Base-by-base conservation (phyloP, 2,329 filamentous ascomycete species). In the Phaeosphaeriaceae sp. region DNA sequence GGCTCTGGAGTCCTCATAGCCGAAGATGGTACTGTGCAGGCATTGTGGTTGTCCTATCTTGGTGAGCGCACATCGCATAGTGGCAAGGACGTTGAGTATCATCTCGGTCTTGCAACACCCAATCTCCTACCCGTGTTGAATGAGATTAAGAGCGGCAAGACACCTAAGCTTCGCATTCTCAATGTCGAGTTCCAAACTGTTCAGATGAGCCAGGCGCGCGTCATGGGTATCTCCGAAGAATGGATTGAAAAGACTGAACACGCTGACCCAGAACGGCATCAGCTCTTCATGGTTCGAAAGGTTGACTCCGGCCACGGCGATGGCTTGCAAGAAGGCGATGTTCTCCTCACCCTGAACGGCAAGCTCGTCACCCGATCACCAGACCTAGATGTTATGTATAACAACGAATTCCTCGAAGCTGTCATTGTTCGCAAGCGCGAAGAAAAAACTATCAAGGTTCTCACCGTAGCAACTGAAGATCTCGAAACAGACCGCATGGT, bases 271-370 rank as follows among this genome's bases (percentile, higher is more conserved):
- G 87, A 94, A 42, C 89, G 92, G 49, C 94, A 99, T 70, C 94
- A 99, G 76, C 84, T 99, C 30, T 99, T 99, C 79, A 97, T 99
- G 89, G 91, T 99, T 23, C 88, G 91, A 64, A 99, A 99, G 77
- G 87, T 96, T 52, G 80, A 88, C 62, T 86, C 85, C 37, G 83
- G 83, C 17, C 82, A 72, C 63, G 74, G 75, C n/a, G 80, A 82
- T 40, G 83, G 87, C 13, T 81, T 99, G 13, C 81, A 90, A 23
- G 95, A 99, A 76, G 92, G 92, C 42, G 94, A 99, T 69, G 88
- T 99, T 43, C 86, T 99, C 49, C 82, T 99, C 51, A 95, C 90
- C 0, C 79, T 99, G 38, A 97, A 97, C 72, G 90, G 84, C 61
- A 90, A 93, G 68, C 86, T 97, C 55, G 93, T 97, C 74, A 99